Conservation (phyloP, 1,139 yeast species). For the Arxiozyma bovina region DNA sequence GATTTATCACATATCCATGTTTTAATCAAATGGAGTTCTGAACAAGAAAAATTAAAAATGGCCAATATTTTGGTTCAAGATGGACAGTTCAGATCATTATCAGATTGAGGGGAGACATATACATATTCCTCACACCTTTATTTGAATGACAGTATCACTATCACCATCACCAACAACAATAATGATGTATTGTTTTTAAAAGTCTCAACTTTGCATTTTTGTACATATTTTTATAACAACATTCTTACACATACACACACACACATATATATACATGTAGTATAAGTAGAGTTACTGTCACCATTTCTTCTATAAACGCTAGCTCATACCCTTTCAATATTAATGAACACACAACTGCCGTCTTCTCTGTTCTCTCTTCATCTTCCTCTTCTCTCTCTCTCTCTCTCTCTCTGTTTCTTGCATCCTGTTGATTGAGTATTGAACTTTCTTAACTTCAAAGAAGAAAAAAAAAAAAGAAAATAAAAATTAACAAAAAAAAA, state of each 20-base stretch:
- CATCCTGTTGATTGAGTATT: too few species aligned
- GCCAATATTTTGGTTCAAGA: not conserved
- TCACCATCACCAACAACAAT: not conserved
- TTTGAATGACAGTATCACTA: not conserved
- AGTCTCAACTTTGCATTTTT: not conserved
- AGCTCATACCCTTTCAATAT: too few species aligned
- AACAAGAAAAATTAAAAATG: slow-evolving; percentile 2
- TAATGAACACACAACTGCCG: too few species aligned
- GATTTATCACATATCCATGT: slow-evolving; percentile 56
- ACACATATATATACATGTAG: not conserved
- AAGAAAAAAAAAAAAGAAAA: too few species aligned
- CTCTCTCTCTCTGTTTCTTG: too few species aligned
- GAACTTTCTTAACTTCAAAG: too few species aligned
- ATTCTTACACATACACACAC: not conserved
- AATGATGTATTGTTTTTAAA: too few species aligned
- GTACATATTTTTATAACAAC: not conserved
- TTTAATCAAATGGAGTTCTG: slow-evolving; percentile 30
- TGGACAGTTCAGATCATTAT: slow-evolving; percentile 2
- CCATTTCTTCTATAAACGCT: not conserved
- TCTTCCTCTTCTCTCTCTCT: not conserved
- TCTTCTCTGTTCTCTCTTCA: not conserved
- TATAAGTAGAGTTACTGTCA: not conserved
- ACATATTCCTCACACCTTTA: too few species aligned
- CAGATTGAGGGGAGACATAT: not conserved
- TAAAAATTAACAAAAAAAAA: too few species aligned